Conservation (phyloP, 768 basidiomycete species). For the Leccinum olivaceopallidum region DNA sequence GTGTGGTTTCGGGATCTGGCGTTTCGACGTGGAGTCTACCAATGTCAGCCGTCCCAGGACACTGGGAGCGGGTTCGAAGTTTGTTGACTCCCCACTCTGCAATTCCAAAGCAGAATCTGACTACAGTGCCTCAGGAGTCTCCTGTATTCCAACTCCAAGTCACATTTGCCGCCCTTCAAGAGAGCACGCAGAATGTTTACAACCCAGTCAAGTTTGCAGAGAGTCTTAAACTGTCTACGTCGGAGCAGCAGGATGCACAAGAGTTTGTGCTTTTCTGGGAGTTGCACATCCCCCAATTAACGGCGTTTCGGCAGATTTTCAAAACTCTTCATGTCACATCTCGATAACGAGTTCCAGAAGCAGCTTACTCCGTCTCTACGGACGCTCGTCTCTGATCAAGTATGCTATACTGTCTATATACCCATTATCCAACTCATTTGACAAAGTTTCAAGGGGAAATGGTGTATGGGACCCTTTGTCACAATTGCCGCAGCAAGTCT, state of each 20-base stretch:
- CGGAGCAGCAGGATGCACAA: conserved; percentile 96
- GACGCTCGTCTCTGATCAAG: conserved; percentile 75
- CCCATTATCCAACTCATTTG: conserved; percentile 4
- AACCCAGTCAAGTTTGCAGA: conserved; percentile 87
- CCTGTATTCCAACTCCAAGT: conserved; percentile 78
- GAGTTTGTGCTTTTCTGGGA: conserved; percentile 57
- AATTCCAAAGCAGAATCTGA: not conserved
- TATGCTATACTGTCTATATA: conserved; percentile 27
- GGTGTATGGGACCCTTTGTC: conserved; percentile 79
- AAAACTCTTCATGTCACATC: conserved; percentile 89
- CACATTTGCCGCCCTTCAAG: conserved; percentile 84
- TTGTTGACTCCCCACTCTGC: conserved; percentile 9
- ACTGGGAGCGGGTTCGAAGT: conserved; percentile 46
- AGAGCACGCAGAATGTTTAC: conserved; percentile 65
- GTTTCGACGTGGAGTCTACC: conserved; percentile 83
- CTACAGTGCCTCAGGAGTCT: conserved; percentile 52
- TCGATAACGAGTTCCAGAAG: conserved; percentile 86
- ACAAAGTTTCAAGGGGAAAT: conserved; percentile 84
- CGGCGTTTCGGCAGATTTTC: conserved; percentile 63
- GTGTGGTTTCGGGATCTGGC: conserved; percentile 89
- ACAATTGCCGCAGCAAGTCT: conserved; percentile 65
- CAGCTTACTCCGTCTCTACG: conserved; percentile 64
- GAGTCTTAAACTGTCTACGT: conserved; percentile 74
- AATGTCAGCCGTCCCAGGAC: conserved; percentile 61
- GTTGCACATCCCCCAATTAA: conserved; percentile 6